Conservation (phyloP, 352 stramenopile species). For the Pythium phragmiticola region DNA sequence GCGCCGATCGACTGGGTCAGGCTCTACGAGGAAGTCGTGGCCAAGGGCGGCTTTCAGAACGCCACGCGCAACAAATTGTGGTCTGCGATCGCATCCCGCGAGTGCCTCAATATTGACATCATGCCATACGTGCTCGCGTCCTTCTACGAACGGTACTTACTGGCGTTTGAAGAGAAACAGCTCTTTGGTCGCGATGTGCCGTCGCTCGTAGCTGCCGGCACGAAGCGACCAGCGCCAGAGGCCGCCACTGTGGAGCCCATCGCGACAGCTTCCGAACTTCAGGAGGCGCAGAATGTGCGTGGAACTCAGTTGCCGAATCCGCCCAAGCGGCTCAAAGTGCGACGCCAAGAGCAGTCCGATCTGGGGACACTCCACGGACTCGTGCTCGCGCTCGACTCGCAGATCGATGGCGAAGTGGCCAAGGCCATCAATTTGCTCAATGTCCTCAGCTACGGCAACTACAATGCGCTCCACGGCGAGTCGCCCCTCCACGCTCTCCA, state of each 20-base stretch:
- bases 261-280: conserved; percentile 59
- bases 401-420: conserved; percentile 48
- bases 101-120: conserved; percentile 57
- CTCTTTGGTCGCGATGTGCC: conserved; percentile 63
- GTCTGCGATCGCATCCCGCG: conserved; percentile 43
- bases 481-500: conserved; percentile 17
- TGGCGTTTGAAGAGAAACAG: conserved; percentile 78
- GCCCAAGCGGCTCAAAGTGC: conserved; percentile 68
- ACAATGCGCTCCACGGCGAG: conserved; percentile 29
- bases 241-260: conserved; percentile 38
- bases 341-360: conserved; percentile 43
- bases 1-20: conserved; percentile 68
- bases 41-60: conserved; percentile 50
- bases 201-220: conserved; percentile 24
- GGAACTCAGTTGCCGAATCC: conserved; percentile 59
- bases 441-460: conserved; percentile 64
- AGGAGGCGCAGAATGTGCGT: conserved; percentile 60
- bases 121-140: conserved; percentile 62
- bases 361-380: conserved; percentile 67
- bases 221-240: conserved; percentile 29
- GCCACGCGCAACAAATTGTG: conserved; percentile 59
- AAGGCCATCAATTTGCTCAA: conserved; percentile 69
- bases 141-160: conserved; percentile 56
- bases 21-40: conserved; percentile 81
- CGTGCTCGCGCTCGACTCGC: conserved; percentile 71